Evolutionary conservation across 2,329 filamentous ascomycete species (phyloP), one percentile per base, ranked within the genome.

Genomic region (Neocatenulostroma microsporum): DNA sequence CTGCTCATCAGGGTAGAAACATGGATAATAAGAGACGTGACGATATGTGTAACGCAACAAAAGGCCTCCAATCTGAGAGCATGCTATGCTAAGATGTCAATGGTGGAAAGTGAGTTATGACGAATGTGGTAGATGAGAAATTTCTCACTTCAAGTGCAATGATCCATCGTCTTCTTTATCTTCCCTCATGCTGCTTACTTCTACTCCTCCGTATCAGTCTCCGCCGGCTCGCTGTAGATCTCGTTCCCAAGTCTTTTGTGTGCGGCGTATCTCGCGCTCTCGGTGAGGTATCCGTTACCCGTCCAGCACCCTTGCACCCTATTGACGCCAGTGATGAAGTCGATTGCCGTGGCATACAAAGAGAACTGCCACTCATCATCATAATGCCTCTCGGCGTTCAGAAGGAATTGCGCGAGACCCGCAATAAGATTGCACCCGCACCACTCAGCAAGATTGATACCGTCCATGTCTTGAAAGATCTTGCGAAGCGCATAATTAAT

Each of bases 371-470:
- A 21, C 3, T 23, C 10, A 5, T 3, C 11, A 3, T n/a, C n/a
- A 21, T 21, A 21, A 15, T 7, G 2, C 17, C 4, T 10, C 12
- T n/a, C 11, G 18, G 10, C 6, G 30, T 11, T 12, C 12, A 21
- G 12, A n/a, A 32, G 30, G 30, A 32, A 32, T 14, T 23, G 30
- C 18, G 30, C 30, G 13, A 32, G 30, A 8, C 30, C 30, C 19
- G 10, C 6, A 21, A 32, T 15, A n/a, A 32, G 19, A 21, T 32
- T 32, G 30, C 23, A 21, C 30, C 23, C 30, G 20, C 14, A 20
- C 19, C 14, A 32, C n/a, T 12, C 13, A 13, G 10, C 20, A 14
- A 32, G 18, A 19, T 32, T 21, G 18, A 21, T 11, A 8, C n/a
- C n/a, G n/a, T 21, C 5, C 10, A n/a, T 8, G 19, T 21, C 18